phyloP scores from a whole-genome alignment of 2,329 filamentous ascomycete species.

The Penicillium sp. region DNA sequence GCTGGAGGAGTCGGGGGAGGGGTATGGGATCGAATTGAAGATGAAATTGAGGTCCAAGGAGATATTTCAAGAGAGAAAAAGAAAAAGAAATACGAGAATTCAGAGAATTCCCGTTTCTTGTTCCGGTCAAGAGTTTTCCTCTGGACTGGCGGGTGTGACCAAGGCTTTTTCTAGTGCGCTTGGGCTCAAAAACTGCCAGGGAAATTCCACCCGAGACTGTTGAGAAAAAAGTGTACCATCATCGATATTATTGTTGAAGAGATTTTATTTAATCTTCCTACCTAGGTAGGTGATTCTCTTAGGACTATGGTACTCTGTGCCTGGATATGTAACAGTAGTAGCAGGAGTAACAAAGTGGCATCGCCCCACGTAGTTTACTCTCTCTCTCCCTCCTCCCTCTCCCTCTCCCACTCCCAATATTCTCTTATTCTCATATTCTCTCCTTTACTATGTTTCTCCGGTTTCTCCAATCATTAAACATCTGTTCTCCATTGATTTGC shows the following conservation, averaged over 20 bases:
- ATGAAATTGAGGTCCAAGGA: not conserved
- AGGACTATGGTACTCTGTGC: not conserved
- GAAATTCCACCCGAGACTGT: slow-evolving; percentile 5
- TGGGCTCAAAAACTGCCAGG: slow-evolving; percentile 2
- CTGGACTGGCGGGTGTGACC: slow-evolving; percentile 3
- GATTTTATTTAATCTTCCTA: not conserved
- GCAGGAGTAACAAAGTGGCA: not conserved
- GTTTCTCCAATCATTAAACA: not conserved
- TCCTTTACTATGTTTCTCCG: not conserved
- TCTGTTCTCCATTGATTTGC: not conserved
- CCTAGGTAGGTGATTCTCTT: no score
- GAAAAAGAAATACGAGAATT: not conserved
- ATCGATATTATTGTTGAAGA: not conserved
- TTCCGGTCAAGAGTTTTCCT: slow-evolving; percentile 4
- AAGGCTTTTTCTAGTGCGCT: not conserved
- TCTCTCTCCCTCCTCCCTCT: no score
- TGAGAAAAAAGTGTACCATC: not conserved
- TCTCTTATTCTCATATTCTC: no score
- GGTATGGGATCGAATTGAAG: not conserved
- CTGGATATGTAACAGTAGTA: not conserved
- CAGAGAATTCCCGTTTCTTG: slow-evolving; percentile 1
- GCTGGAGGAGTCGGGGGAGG: not conserved
- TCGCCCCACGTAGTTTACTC: not conserved
- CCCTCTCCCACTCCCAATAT: no score
- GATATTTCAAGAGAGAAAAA: not conserved